phyloP scores from a whole-genome alignment of 1,139 yeast genomes.

The Saccharomyces pastorianus region DNA sequence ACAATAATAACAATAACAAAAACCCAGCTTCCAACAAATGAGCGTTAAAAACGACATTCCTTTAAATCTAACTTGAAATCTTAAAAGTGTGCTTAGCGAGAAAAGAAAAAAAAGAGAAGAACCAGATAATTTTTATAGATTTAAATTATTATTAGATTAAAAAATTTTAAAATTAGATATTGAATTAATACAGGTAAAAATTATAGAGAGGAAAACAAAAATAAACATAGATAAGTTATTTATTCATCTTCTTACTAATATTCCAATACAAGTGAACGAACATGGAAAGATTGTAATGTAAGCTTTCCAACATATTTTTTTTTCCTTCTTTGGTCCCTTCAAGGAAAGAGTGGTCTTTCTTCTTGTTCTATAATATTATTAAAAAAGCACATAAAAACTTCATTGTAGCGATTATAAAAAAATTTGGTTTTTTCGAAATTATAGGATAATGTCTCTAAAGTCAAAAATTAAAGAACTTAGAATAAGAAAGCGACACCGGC shows the following conservation, averaged over 20 bases:
- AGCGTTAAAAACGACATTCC: not conserved
- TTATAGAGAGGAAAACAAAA: not conserved
- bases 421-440: not conserved
- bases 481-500: constrained; percentile 65
- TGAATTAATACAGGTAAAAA: not conserved
- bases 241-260: not conserved
- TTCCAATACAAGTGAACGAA: not conserved
- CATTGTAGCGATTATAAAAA: not conserved
- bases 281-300: not conserved
- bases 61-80: not conserved
- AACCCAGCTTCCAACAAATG: not conserved
- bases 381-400: constrained; percentile 1
- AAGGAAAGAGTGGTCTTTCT: constrained; percentile 1
- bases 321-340: not conserved
- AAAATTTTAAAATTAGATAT: not conserved
- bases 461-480: constrained; percentile 32
- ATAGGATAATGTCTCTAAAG: not conserved
- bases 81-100: not conserved
- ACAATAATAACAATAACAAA: not conserved
- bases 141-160: not conserved
- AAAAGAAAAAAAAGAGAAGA: not conserved
- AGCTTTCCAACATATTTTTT: not conserved
- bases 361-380: constrained; percentile 1
- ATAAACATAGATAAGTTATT: not conserved
- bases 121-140: not conserved